A percentile compares a stretch with the other conserved stretches of the same genome.
Evolutionary conservation across 371 early-diverging fungal genomes (phyloP).

Genomic region (Coemansia sp.): DNA sequence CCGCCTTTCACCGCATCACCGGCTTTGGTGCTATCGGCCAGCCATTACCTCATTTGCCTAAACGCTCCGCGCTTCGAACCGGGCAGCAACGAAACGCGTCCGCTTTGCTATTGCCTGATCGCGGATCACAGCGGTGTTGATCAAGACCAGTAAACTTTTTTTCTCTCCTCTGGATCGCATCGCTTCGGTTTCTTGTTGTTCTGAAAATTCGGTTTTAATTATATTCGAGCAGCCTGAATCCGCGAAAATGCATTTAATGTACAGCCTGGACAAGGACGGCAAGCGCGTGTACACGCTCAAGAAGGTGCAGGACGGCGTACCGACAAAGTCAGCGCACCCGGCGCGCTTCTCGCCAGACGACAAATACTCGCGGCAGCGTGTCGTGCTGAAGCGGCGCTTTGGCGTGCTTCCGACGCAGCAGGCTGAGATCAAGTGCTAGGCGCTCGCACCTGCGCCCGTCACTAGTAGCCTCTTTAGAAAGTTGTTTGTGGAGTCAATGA

Average conservation of each 20-base stretch:
- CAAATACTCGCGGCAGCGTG: slow-evolving; percentile 97
- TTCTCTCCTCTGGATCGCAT: background rate
- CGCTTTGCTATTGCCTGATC: background rate
- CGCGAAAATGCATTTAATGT: slow-evolving; percentile 93
- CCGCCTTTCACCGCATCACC: too few relatives aligned
- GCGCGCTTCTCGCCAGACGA: slow-evolving; percentile 98
- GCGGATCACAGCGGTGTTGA: background rate
- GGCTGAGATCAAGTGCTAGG: slow-evolving; percentile 48
- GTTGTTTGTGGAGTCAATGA: too few relatives aligned
- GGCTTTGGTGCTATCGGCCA: too few relatives aligned
- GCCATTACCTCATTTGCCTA: too few relatives aligned
- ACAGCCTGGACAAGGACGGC: slow-evolving; percentile 75
- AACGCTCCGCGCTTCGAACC: too few relatives aligned
- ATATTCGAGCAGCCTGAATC: background rate
- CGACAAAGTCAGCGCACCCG: slow-evolving; percentile 96
- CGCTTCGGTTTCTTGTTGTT: background rate
- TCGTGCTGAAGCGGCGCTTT: slow-evolving; percentile 96
- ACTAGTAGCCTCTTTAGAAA: background rate
- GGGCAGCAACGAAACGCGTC: too few relatives aligned
- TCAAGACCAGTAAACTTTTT: background rate
- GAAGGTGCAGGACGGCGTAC: slow-evolving; percentile 66
- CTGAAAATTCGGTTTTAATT: background rate
- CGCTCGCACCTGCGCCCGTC: background rate
- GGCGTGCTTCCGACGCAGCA: slow-evolving; percentile 84
- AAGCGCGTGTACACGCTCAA: slow-evolving; percentile 97